Percentiles rank a stretch among this genome's conserved stretches.
These are phyloP conservation scores for Kodamaea jinghongensis DNA, from an alignment of 805 yeast genomes.

Conservation along the genomic window DNA sequence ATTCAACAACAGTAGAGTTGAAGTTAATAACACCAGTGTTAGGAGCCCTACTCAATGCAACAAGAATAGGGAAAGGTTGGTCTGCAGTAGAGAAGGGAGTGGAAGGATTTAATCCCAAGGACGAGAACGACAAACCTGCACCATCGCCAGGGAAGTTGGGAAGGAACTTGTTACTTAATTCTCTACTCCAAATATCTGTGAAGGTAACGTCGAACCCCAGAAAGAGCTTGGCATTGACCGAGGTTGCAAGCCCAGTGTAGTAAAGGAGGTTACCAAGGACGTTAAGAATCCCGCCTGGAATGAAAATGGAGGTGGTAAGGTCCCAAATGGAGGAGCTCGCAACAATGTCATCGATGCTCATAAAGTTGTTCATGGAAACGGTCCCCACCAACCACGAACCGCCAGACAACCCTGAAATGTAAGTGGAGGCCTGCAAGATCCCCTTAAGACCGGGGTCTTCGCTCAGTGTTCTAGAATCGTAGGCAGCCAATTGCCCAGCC, in stretches of 20 bases:
- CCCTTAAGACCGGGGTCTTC: slow-evolving; percentile 21
- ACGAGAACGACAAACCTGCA: slow-evolving; percentile 17
- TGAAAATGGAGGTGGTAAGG: slow-evolving; percentile 15
- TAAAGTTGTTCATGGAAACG: slow-evolving; percentile 18
- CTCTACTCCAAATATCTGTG: slow-evolving; percentile 42
- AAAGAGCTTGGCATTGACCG: slow-evolving; percentile 24
- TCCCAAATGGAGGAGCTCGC: slow-evolving; percentile 18
- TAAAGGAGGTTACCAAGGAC: slow-evolving; percentile 19
- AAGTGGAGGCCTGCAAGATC: slow-evolving; percentile 37
- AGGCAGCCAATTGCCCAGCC: slow-evolving; percentile 80
- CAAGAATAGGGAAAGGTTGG: slow-evolving; percentile 41
- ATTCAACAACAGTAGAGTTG: slow-evolving; percentile 39
- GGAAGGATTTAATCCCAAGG: slow-evolving; percentile 14
- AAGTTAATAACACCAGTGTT: slow-evolving; percentile 26
- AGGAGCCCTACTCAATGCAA: slow-evolving; percentile 39
- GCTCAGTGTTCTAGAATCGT: slow-evolving; percentile 68
- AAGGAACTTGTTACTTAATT: slow-evolving; percentile 33
- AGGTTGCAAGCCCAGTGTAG: slow-evolving; percentile 37
- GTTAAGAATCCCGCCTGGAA: slow-evolving; percentile 10
- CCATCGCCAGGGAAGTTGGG: slow-evolving; percentile 21
- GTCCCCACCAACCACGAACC: slow-evolving; percentile 41
- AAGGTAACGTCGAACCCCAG: slow-evolving; percentile 35
- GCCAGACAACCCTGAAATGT: slow-evolving; percentile 41
- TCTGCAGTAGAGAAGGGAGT: slow-evolving; percentile 26
- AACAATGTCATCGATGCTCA: slow-evolving; percentile 17